Percentiles rank a stretch among this genome's conserved stretches.
These are phyloP conservation scores for Bassia scoparia DNA, from an alignment of 148 eudicot species.

Conservation along the genomic window DNA sequence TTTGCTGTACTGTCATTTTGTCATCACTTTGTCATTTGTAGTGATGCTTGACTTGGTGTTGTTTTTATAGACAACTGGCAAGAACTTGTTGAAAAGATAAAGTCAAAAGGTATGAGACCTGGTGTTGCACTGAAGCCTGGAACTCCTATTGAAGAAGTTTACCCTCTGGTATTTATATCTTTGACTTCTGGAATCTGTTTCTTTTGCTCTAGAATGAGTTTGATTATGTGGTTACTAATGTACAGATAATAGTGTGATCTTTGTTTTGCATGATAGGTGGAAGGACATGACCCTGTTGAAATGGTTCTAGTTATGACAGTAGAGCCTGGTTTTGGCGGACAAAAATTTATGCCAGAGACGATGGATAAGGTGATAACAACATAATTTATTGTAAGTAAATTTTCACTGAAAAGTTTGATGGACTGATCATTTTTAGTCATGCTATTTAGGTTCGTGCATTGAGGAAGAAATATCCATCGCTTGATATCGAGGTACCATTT, in stretches of 20 bases:
- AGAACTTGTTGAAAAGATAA: slow-evolving; percentile 68
- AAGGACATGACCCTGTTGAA: slow-evolving; percentile 77
- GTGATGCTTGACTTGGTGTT: slow-evolving; percentile 13
- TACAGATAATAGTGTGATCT: not conserved
- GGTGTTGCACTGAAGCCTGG: slow-evolving; percentile 90
- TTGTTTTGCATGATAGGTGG: slow-evolving; percentile 42
- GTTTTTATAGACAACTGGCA: slow-evolving; percentile 73
- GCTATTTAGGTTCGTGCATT: slow-evolving; percentile 60
- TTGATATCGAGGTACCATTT: slow-evolving; percentile 78
- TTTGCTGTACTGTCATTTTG: slow-evolving; percentile 1
- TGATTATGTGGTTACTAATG: not conserved
- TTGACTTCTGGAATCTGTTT: not conserved
- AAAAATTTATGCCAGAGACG: slow-evolving; percentile 94
- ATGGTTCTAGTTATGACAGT: slow-evolving; percentile 98
- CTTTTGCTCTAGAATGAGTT: not conserved
- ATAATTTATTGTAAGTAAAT: not conserved
- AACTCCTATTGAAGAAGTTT: slow-evolving; percentile 87
- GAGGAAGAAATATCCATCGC: slow-evolving; percentile 75
- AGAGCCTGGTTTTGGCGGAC: slow-evolving; percentile 99
- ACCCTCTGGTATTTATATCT: slow-evolving; percentile 56
- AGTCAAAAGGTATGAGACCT: slow-evolving; percentile 81
- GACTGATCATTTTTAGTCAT: not conserved
- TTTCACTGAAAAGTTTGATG: not conserved
- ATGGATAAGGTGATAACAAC: slow-evolving; percentile 76
- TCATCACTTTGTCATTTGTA: not conserved